Evolutionary conservation across 768 basidiomycete genomes (phyloP), one percentile per base, ranked within the genome.

Genomic region (Boletellus ananiceps): DNA sequence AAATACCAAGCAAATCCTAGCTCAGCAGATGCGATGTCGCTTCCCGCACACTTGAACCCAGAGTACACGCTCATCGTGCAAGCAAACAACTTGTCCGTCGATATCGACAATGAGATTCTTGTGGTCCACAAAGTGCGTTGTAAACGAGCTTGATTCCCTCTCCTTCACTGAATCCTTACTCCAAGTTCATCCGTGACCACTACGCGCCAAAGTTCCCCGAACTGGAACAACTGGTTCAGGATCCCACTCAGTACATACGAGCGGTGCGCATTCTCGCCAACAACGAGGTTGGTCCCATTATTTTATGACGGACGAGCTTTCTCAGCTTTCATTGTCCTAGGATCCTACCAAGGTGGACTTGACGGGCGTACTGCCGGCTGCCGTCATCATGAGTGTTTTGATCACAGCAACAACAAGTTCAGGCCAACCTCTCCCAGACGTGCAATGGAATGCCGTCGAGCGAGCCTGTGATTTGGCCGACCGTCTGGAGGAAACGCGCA

Each of bases 21-120:
- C 31, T 78, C 88, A 5, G 78, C 83, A 23, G 85, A 90, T 54
- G 79, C 84, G 34, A 88, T 92, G 75, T 75, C 84, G 2, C 72
- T 86, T 31, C 86, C 86, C 19, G 84, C 89, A 2, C 88, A 92
- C 64, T 77, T 93, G 52, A 94, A 95, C 64, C 90, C 93, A 1
- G 96, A 99, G 69, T 99, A 99, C 72, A 83, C 86, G 54, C 76
- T 98, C 52, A 98, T 98, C 60, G 96, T 99, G 5, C 85, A 93
- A 58, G 92, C 96, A 21, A 99, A 99, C 74, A 99, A 99, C 69
- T 74, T 98, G 50, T 92, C 93, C 2, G 96, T 99, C 37, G 96
- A 99, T 60, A 84, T 98, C 5, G 96, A 99, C 70, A 99, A 99
- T 59, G 96, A 99, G 68, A 91, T 97, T 47, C 76, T 99, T 32